Conservation (phyloP, 768 basidiomycete genomes). For the Lactifluus volemus region DNA sequence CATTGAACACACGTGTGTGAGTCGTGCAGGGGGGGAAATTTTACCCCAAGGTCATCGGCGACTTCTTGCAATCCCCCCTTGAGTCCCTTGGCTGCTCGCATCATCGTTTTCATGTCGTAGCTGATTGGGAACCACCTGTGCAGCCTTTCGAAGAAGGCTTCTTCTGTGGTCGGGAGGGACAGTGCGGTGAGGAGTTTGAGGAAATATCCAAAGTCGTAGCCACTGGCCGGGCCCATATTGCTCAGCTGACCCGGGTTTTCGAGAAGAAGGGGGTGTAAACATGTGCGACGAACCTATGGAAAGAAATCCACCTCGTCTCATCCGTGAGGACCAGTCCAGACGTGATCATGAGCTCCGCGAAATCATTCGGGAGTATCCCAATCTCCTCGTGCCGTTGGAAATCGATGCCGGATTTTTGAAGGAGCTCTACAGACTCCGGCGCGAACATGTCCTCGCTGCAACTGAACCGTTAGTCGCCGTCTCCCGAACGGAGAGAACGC, state of each 20-base stretch:
- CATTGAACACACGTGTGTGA: slow-evolving; percentile 1
- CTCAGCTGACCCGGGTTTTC: neutral
- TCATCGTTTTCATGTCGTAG: slow-evolving; percentile 97
- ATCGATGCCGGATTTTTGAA: slow-evolving; percentile 93
- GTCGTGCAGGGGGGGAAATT: slow-evolving; percentile 21
- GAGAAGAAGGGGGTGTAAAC: neutral
- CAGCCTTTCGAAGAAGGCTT: slow-evolving; percentile 81
- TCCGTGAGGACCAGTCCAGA: slow-evolving; percentile 85
- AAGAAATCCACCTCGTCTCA: slow-evolving; percentile 94
- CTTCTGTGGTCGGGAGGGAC: slow-evolving; percentile 83
- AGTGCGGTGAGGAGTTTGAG: slow-evolving; percentile 84
- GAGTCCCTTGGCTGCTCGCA: slow-evolving; percentile 74
- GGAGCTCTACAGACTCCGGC: slow-evolving; percentile 91
- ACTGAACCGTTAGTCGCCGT: neutral
- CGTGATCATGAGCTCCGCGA: slow-evolving; percentile 95
- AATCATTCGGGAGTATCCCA: slow-evolving; percentile 88
- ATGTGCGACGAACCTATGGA: slow-evolving; percentile 70
- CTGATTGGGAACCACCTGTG: slow-evolving; percentile 91
- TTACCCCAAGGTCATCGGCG: slow-evolving; percentile 89
- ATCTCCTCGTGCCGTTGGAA: slow-evolving; percentile 89
- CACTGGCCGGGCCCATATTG: slow-evolving; percentile 39
- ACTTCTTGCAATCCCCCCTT: slow-evolving; percentile 92
- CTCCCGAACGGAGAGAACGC: neutral
- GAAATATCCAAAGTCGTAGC: slow-evolving; percentile 98
- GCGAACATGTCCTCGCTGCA: slow-evolving; percentile 95